Evolutionary conservation across 2,329 filamentous ascomycete species (phyloP).

Genomic region (Alternaria burnsii): DNA sequence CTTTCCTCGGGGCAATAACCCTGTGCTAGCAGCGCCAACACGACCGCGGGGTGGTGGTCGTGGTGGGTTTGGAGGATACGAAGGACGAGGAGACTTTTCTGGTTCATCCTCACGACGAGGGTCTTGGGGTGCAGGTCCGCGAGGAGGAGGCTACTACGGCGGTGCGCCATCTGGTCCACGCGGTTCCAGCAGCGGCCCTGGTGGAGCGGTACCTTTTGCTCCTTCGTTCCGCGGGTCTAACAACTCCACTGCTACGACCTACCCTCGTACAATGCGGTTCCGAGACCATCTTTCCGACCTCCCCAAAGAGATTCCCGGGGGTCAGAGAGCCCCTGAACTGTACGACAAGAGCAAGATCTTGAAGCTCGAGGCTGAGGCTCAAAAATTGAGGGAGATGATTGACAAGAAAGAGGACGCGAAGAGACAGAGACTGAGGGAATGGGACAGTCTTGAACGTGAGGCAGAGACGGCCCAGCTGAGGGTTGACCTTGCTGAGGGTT

Average conservation of each 20-base stretch:
- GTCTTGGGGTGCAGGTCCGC: slow-evolving; percentile 45
- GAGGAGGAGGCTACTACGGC: slow-evolving; percentile 41
- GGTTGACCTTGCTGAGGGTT: slow-evolving; percentile 58
- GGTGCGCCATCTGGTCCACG: slow-evolving; percentile 49
- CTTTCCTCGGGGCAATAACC: slow-evolving; percentile 46
- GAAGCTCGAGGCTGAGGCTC: slow-evolving; percentile 59
- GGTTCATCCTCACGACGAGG: slow-evolving; percentile 46
- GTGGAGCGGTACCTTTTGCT: slow-evolving; percentile 41
- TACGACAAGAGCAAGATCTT: slow-evolving; percentile 55
- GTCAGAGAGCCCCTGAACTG: slow-evolving; percentile 54
- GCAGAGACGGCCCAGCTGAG: slow-evolving; percentile 55
- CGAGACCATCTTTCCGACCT: slow-evolving; percentile 54
- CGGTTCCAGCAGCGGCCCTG: slow-evolving; percentile 35
- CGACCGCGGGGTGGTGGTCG: slow-evolving; percentile 52
- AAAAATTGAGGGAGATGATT: slow-evolving; percentile 55
- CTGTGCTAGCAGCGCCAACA: slow-evolving; percentile 52
- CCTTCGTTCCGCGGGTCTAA: slow-evolving; percentile 53
- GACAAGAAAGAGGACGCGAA: slow-evolving; percentile 58
- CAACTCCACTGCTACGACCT: slow-evolving; percentile 56
- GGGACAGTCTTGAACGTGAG: slow-evolving; percentile 57
- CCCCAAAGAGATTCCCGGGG: slow-evolving; percentile 56
- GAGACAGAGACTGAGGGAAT: slow-evolving; percentile 55
- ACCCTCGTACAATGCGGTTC: slow-evolving; percentile 59
- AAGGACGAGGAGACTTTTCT: slow-evolving; percentile 47
- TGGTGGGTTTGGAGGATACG: slow-evolving; percentile 50